These are phyloP conservation scores for Penicillium macrosclerotiorum DNA, from an alignment of 495 filamentous ascomycete species.

Conservation along the genomic window DNA sequence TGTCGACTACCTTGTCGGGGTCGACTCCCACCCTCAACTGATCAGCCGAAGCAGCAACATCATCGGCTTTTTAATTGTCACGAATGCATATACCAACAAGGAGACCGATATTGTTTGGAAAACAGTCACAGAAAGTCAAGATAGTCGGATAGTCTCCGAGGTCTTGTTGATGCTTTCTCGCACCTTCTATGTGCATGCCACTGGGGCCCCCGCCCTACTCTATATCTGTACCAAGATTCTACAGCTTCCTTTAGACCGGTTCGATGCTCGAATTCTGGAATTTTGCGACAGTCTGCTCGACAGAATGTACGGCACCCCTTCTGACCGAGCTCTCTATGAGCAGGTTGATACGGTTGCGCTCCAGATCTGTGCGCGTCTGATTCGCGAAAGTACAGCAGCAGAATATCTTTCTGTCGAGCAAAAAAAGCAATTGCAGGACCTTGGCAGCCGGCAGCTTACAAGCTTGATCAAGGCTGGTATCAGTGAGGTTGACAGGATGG, in stretches of 20 bases:
- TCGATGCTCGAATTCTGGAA: conserved; percentile 53
- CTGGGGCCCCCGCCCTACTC: conserved; percentile 49
- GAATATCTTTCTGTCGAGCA: conserved; percentile 38
- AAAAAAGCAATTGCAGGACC: conserved; percentile 49
- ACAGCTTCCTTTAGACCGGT: conserved; percentile 61
- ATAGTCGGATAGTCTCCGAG: conserved; percentile 79
- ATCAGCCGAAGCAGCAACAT: conserved; percentile 80
- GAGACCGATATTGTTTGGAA: conserved; percentile 86
- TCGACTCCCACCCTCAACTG: conserved; percentile 88
- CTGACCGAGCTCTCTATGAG: conserved; percentile 7
- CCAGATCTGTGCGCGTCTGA: conserved; percentile 61
- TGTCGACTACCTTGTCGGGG: conserved; percentile 82
- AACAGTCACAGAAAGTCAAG: conserved; percentile 75
- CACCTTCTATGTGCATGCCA: conserved; percentile 57
- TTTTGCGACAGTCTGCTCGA: conserved; percentile 43
- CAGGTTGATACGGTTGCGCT: conserved; percentile 35
- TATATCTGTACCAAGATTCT: conserved; percentile 75
- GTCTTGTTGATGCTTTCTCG: conserved; percentile 70
- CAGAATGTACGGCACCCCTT: conserved; percentile 33
- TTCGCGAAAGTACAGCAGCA: conserved; percentile 58
- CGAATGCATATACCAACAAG: conserved; percentile 62
- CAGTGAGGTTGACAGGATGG: conserved; percentile 44
- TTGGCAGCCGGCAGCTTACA: conserved; percentile 54
- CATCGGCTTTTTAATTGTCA: conserved; percentile 84
- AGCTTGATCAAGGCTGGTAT: conserved; percentile 53